Evolutionary conservation across 202 grass and related monocot species (phyloP), one percentile per base, ranked within the genome.

Genomic region (Zoysia matrella): DNA sequence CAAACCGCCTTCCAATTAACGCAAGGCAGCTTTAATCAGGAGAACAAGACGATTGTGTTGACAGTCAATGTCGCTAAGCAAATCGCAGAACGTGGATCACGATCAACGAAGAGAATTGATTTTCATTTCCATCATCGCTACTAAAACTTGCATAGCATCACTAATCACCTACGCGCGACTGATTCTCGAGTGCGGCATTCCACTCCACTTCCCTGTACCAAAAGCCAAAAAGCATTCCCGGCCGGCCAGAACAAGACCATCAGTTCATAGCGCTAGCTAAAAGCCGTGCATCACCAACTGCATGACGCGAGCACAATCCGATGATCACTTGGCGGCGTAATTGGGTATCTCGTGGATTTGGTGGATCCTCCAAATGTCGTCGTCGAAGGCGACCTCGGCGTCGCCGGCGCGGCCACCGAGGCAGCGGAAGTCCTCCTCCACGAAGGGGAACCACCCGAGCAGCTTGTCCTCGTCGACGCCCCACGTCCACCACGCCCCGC

Each of bases 401-500:
- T 8, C 76, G 18, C 41, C 66, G 22, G 60, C 60, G 61, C 75
- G 68, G 13, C 3, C 54, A 6, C 42, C 79, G 16, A 7, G 49
- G 75, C 80, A 71, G 2, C 66, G 55, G 86, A 94, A 94, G 57
- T 94, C 91, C 72, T 91, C 91, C 60, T 94, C 91, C 6, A 94
- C 91, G 76, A 94, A 94, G 13, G 91, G 91, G 82, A 94, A 94
- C 91, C 91, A 94, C 0, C 91, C 91, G 13, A 81, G 81, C 8
- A 94, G 91, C 76, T 86, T 88, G 39, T 91, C 88, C 80, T 88
- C 86, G 54, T 94, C 91, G 16, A 90, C 91, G 22, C 88, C 88
- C 74, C 82, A 90, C 70, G 79, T 82, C 85, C 83, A 94, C 56
- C 91, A 90, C 61, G 64, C 54, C 51, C 71, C 90, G 40, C 16